Percentiles rank a stretch among this genome's conserved stretches.
phyloP scores from a whole-genome alignment of 2,329 filamentous ascomycete genomes.

The Cryphonectria carpinicola region DNA sequence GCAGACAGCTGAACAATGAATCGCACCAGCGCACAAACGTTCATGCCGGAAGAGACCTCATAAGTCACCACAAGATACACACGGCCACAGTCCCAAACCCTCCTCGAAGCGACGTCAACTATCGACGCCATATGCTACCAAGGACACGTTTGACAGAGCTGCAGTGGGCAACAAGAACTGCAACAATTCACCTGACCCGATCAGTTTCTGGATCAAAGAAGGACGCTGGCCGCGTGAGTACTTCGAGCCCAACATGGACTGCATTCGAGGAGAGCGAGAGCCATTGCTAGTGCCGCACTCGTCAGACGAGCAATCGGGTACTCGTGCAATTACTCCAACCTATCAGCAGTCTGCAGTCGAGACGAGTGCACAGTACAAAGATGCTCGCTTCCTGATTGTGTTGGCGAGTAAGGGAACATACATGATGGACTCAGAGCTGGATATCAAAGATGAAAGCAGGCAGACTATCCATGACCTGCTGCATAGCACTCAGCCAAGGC shows the following conservation, averaged over 20 bases:
- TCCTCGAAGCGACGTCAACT: background rate
- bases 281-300: background rate
- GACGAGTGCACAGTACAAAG: background rate
- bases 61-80: background rate
- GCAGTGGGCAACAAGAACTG: no score
- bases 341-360: background rate
- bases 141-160: background rate
- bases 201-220: background rate
- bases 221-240: background rate
- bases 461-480: slow-evolving; percentile 32
- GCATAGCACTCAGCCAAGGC: slow-evolving; percentile 34
- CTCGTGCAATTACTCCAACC: background rate
- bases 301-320: background rate
- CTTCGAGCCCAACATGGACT: background rate
- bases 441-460: slow-evolving; percentile 35
- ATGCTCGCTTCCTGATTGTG: background rate
- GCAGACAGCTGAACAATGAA: background rate
- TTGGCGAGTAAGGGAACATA: background rate
- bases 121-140: background rate
- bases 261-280: background rate
- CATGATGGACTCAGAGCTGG: background rate
- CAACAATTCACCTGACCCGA: background rate
- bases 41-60: background rate
- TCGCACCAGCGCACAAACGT: background rate
- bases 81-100: background rate